Conservation (phyloP, 176 grass and related monocot species). For the Miscanthus lutarioriparius region DNA sequence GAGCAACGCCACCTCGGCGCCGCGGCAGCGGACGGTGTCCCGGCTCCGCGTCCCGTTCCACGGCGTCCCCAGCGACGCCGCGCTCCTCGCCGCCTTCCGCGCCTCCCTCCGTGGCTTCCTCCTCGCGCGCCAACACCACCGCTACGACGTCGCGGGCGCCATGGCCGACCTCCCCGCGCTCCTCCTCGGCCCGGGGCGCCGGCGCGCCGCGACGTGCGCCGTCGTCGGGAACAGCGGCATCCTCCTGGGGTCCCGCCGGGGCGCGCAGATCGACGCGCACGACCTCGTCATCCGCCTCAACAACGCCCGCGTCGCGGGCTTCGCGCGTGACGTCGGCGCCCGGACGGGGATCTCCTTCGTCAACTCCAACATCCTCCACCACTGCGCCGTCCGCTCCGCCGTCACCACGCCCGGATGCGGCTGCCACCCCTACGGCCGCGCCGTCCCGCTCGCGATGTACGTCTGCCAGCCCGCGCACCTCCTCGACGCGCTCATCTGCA, state of each 20-base stretch:
- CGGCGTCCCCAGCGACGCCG: background rate
- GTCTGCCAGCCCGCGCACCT: conserved; percentile 78
- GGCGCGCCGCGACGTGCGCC: conserved; percentile 37
- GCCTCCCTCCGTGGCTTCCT: conserved; percentile 25
- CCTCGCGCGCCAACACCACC: background rate
- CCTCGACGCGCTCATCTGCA: conserved; percentile 66
- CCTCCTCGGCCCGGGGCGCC: background rate
- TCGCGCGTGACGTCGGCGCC: conserved; percentile 51
- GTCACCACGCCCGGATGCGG: conserved; percentile 22
- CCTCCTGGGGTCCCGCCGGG: conserved; percentile 38
- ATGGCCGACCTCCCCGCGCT: conserved; percentile 14
- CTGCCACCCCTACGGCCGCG: conserved; percentile 57
- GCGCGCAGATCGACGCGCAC: conserved; percentile 60
- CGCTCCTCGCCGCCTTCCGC: conserved; percentile 35
- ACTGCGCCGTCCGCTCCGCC: conserved; percentile 38
- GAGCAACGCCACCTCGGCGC: background rate
- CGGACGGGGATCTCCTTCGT: conserved; percentile 63
- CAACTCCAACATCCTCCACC: conserved; percentile 69
- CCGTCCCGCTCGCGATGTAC: conserved; percentile 63
- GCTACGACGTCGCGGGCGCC: background rate
- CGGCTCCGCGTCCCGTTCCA: conserved; percentile 33
- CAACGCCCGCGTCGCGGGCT: conserved; percentile 56
- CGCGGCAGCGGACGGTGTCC: conserved; percentile 27
- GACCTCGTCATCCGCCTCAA: conserved; percentile 82
- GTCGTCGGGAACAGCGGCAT: conserved; percentile 69